Conservation (phyloP, 768 basidiomycete species). For the Hericium coralloides region DNA sequence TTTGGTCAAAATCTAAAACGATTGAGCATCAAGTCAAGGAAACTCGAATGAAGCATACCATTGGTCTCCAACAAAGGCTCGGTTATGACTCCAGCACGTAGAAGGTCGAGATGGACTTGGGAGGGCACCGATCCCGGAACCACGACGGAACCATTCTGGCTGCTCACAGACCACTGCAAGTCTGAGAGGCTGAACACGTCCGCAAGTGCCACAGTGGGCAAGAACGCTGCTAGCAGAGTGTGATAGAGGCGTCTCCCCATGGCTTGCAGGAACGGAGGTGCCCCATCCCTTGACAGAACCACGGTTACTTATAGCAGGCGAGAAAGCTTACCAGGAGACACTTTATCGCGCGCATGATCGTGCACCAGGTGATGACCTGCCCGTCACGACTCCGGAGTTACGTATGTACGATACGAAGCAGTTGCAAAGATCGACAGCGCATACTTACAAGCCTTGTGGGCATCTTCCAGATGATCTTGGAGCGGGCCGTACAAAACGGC, state of each 20-base stretch:
- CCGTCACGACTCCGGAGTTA: too few species aligned
- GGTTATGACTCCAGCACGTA: constrained; percentile 42
- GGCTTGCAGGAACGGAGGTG: not conserved
- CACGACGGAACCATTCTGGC: constrained; percentile 44
- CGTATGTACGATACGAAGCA: too few species aligned
- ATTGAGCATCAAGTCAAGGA: not conserved
- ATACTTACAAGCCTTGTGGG: too few species aligned
- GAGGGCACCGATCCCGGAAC: constrained; percentile 44
- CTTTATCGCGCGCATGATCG: too few species aligned
- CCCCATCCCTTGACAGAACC: too few species aligned
- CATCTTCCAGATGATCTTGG: too few species aligned
- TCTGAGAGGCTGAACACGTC: constrained; percentile 34
- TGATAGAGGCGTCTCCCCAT: not conserved
- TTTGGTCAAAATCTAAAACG: constrained; percentile 39
- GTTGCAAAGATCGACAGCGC: too few species aligned
- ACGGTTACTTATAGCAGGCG: too few species aligned
- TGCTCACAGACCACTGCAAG: constrained; percentile 43
- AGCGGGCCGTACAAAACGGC: too few species aligned
- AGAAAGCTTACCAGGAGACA: too few species aligned
- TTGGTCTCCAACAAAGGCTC: constrained; percentile 46
- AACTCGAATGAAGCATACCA: constrained; percentile 23
- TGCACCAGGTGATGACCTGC: too few species aligned
- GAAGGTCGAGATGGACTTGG: constrained; percentile 45
- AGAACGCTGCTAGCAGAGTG: not conserved
- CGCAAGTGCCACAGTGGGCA: constrained; percentile 14